A percentile compares a stretch with the other conserved stretches of the same genome.
Conservation (phyloP, 129 eudicot genomes). For the Artemisia annua region DNA sequence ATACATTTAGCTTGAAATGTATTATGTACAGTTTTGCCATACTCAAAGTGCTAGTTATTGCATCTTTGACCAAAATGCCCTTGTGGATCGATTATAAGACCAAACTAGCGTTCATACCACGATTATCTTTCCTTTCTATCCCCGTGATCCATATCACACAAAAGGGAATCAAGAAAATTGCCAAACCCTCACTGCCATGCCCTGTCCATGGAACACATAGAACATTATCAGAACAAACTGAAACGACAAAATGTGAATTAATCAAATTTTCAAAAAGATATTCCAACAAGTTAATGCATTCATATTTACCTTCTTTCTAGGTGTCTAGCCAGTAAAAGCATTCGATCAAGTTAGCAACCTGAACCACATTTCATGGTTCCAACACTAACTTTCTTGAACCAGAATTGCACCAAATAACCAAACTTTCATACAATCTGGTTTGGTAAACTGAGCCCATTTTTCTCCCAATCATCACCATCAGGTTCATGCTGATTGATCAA, state of each 20-base stretch:
- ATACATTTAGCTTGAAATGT: conserved; percentile 5
- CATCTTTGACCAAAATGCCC: conserved; percentile 6
- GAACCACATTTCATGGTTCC: conserved; percentile 20
- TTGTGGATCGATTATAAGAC: conserved; percentile 1
- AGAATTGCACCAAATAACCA: conserved; percentile 30
- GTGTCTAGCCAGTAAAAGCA: conserved; percentile 8
- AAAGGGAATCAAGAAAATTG: not conserved
- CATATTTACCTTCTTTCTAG: conserved; percentile 14
- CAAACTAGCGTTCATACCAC: conserved; percentile 1
- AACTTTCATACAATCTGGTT: conserved; percentile 39
- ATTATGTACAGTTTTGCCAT: conserved; percentile 9
- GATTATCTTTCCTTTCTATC: conserved; percentile 15
- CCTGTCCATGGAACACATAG: conserved; percentile 14
- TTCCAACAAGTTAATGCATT: not conserved
- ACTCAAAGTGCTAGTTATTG: conserved; percentile 11
- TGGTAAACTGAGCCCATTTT: conserved; percentile 16
- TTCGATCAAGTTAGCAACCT: conserved; percentile 20
- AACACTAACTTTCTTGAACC: conserved; percentile 19
- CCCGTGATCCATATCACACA: not conserved
- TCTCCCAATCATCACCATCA: conserved; percentile 29
- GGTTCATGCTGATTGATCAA: conserved; percentile 29
- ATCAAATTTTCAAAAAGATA: not conserved
- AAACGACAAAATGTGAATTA: not conserved
- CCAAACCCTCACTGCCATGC: conserved; percentile 10
- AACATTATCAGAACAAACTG: conserved; percentile 11